Evolutionary conservation across 495 filamentous ascomycete genomes (phyloP), one percentile per base, ranked within the genome.

Genomic region (Articulospora tetracladia): DNA sequence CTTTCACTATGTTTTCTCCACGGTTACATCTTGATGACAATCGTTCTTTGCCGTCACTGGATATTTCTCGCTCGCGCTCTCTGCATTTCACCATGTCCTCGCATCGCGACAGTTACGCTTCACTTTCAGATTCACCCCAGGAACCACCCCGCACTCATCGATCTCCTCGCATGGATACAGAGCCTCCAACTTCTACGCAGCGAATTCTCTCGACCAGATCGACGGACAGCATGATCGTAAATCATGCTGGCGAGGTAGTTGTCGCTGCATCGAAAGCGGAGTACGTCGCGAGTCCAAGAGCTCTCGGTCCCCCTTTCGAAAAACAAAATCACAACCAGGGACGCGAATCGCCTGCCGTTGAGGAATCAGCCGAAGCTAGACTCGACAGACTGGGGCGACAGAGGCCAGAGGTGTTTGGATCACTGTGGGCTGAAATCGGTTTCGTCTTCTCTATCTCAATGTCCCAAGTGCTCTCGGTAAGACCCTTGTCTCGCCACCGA

Each of bases 391-490:
- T 94, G 0, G 91, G 90, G 30, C 79, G 87, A 55, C 77, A 91
- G 62, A 76, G 91, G 47, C 91, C 91, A 2, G 76, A 78, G 10
- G 72, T 69, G n/a, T 93, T 96, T 66, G 63, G 72, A 11, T 82
- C 79, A 26, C 59, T 76, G 30, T 82, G 81, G 71, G 71, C 79
- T 2, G 91, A 95, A 68, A 63, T 86, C 19, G 79, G 83, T 2
- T 96, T 94, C 65, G 83, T 85, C 67, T 83, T 87, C 61, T 86
- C 88, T 0, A 78, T 94, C 39, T 76, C 86, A 24, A 83, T 89
- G 74, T 91, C 89, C 28, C 84, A 92, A 66, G 77, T 90, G 27
- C 77, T 94, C 65, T 80, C 86, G 36, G 87, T 85, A 74, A 61
- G 83, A 26, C 39, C 13, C 25, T 32, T 53, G 28, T 53, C 26